Evolutionary conservation across 2,329 filamentous ascomycete species (phyloP).

Genomic region (Colletotrichum cereale): DNA sequence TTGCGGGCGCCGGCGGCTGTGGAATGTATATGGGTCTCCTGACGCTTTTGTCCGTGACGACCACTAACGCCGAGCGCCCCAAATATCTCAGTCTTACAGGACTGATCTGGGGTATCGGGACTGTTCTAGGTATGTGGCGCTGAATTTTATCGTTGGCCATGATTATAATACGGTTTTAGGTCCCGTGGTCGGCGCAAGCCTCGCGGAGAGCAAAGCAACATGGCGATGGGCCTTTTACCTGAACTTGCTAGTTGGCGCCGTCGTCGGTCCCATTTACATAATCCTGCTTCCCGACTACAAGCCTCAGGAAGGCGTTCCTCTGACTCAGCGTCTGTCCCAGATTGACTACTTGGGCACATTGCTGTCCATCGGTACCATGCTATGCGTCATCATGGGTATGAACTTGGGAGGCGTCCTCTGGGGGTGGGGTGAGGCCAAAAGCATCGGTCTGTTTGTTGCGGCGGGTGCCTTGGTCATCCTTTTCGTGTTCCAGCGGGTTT

Average conservation of each 20-base stretch:
- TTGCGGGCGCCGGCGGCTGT: conserved; percentile 56
- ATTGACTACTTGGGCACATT: conserved; percentile 61
- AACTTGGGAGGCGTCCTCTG: conserved; percentile 62
- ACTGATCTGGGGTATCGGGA: conserved; percentile 55
- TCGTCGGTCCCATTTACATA: conserved; percentile 47
- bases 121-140: conserved; percentile 43
- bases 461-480: conserved; percentile 55
- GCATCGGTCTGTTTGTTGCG: conserved; percentile 60
- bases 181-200: conserved; percentile 58
- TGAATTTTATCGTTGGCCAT: not conserved
- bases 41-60: conserved; percentile 41
- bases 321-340: conserved; percentile 47
- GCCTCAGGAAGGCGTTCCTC: conserved; percentile 39
- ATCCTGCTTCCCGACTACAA: conserved; percentile 45
- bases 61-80: conserved; percentile 45
- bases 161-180: conserved; percentile 46
- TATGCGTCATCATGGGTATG: conserved; percentile 59
- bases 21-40: conserved; percentile 54
- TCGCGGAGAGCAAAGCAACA: conserved; percentile 52
- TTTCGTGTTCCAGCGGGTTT: conserved; percentile 61
- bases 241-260: conserved; percentile 61
- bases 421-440: conserved; percentile 57
- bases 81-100: conserved; percentile 42
- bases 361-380: conserved; percentile 55
- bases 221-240: conserved; percentile 64